Evolutionary conservation across 2,329 filamentous ascomycete species (phyloP), one percentile per base, ranked within the genome.

Genomic region (Dactylellina leptospora): DNA sequence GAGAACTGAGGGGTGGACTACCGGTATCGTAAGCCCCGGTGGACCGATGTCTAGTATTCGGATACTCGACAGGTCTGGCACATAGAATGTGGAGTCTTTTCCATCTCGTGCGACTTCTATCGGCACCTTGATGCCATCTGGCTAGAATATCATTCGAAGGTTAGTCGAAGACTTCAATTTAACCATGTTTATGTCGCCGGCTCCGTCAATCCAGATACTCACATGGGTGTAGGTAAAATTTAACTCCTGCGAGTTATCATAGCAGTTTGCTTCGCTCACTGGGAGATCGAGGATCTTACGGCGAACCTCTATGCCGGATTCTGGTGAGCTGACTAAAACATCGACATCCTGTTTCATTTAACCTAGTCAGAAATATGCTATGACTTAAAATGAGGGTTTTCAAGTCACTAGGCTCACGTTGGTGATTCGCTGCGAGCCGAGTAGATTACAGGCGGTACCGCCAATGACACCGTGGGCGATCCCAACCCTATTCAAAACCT

Each of bases 301-400:
- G 10, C 53, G 62, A 8, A 38, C 23, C 25, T 51, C 5, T 4
- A 36, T 13, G 5, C 23, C 9, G 2, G n/a, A n/a, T n/a, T n/a
- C n/a, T n/a, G 53, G 53, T 2, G 33, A n/a, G 8, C 28, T 36
- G 4, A 59, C 44, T 30, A 68, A 28, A 18, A 68, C 36, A 22
- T 59, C 62, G 1, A 68, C 53, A 45, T 68, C 44, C 62, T 66
- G 47, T 16, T 23, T 42, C 18, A 18, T 38, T 16, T 25, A 9
- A 51, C 13, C 18, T 1, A 27, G 6, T 2, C 33, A 4, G 10
- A 20, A 3, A n/a, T 18, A n/a, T 25, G 23, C 5, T 11, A 8
- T n/a, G 1, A 20, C 9, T 20, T 11, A 1, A 4, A 6, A 9
- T 22, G 23, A 2, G 3, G 18, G 20, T 33, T 1, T 23, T 23